Evolutionary conservation across 768 basidiomycete species (phyloP), one percentile per base, ranked within the genome.

Genomic region (Boletus tomentosulus): DNA sequence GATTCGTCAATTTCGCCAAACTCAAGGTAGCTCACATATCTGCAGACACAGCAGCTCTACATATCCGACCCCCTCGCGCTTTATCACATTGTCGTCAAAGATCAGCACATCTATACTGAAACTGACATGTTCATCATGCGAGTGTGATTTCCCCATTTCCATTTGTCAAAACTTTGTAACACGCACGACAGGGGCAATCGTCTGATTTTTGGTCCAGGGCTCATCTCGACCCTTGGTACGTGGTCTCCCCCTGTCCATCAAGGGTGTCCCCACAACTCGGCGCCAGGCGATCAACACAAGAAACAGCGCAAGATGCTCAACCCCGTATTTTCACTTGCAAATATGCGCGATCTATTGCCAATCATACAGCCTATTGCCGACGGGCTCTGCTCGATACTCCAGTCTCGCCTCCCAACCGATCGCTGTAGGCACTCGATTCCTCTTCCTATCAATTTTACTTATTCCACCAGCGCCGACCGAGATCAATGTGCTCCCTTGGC

Each of bases 1-100:
- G 19, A 19, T 19, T 19, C 19, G 19, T 19, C 19, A 19, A 19
- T 19, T 19, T 25, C 30, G n/a, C 27, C 3, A 24, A 45, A 31
- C 7, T 34, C 37, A 8, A 30, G 12, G 4, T 31, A 6, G 15
- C 57, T 54, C 46, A 53, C 19, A 13, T 25, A 3, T 34, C 44
- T 62, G 27, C 48, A 61, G 64, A 60, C 46, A 25, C 55, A 64
- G 12, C 65, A 70, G 11, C 64, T 76, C 31, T 74, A 69, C 53
- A 54, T 75, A 34, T 69, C 66, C 7, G 75, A 75, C 37, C 75
- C 72, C 5, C 65, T 67, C 27, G 72, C 75, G 10, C 51, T 76
- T 6, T 64, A 74, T 54, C 64, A 73, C 48, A 67, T 75, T 28
- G 47, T 73, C 10, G 65, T 76, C 48, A 74, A 73, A 49, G 73